Conservation (phyloP, 1,139 yeast genomes). For the Blastobotrys indianensis region DNA sequence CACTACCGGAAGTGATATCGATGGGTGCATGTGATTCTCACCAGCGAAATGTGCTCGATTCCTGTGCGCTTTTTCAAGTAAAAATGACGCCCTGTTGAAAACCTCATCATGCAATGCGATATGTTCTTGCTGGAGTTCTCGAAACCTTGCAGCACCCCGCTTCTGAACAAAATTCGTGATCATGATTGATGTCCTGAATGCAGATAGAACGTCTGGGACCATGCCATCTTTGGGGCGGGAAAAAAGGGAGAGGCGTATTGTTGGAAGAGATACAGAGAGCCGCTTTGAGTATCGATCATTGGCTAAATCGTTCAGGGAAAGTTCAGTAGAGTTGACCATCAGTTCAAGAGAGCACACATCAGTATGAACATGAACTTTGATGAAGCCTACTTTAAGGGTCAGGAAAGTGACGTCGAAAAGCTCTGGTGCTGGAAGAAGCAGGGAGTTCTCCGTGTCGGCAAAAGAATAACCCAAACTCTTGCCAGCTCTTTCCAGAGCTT, state of each 20-base stretch:
- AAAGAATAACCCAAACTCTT: conserved; percentile 56
- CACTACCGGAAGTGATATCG: conserved; percentile 59
- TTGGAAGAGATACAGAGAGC: conserved; percentile 47
- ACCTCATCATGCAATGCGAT: conserved; percentile 72
- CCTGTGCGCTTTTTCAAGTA: conserved; percentile 49
- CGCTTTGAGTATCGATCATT: conserved; percentile 59
- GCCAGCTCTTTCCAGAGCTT: conserved; percentile 42
- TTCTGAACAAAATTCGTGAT: conserved; percentile 58
- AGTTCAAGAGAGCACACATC: conserved; percentile 30
- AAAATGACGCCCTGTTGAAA: conserved; percentile 69
- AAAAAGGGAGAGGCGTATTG: conserved; percentile 36
- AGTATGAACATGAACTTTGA: conserved; percentile 33
- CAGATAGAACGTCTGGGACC: conserved; percentile 25
- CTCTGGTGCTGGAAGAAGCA: conserved; percentile 50
- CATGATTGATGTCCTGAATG: conserved; percentile 50
- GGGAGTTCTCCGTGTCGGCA: conserved; percentile 67
- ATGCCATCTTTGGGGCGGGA: conserved; percentile 21
- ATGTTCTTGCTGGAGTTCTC: conserved; percentile 57
- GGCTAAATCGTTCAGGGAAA: conserved; percentile 62
- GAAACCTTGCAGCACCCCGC: conserved; percentile 42
- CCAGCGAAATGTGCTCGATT: conserved; percentile 39
- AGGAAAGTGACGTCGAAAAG: conserved; percentile 68
- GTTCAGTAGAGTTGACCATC: conserved; percentile 34
- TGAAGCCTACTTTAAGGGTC: conserved; percentile 28
- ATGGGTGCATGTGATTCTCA: conserved; percentile 44